These are phyloP conservation scores for Panicum hallii DNA, from an alignment of 202 grass and related monocot species.

Conservation along the genomic window DNA sequence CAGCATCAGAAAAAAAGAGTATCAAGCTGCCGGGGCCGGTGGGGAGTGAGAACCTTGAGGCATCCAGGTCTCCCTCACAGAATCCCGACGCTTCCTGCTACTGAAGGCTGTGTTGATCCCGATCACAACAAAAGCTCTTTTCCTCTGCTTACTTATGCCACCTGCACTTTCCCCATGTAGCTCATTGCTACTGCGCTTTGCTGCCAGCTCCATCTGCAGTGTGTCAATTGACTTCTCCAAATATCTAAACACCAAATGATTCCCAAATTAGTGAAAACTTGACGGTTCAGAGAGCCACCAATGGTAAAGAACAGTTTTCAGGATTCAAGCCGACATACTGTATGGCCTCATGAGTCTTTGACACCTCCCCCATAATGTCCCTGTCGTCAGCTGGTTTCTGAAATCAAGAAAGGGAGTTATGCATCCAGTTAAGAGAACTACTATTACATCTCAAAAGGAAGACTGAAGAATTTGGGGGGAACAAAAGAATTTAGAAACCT, in stretches of 20 bases:
- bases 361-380: constrained; percentile 82
- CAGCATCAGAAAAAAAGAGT: neutral
- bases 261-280: constrained; percentile 25
- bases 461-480: neutral
- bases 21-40: neutral
- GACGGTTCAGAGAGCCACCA: neutral
- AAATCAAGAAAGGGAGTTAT: constrained; percentile 35
- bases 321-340: constrained; percentile 64
- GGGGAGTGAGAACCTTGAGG: constrained; percentile 71
- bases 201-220: constrained; percentile 94
- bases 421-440: neutral
- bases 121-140: constrained; percentile 84
- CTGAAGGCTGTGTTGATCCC: constrained; percentile 98
- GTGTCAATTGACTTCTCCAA: constrained; percentile 91
- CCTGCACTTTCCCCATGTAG: constrained; percentile 45
- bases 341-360: constrained; percentile 87
- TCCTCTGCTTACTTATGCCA: constrained; percentile 54
- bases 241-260: constrained; percentile 52
- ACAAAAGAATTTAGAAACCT: neutral
- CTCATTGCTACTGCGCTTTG: constrained; percentile 79
- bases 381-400: constrained; percentile 82
- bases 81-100: constrained; percentile 93
- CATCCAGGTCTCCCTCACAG: constrained; percentile 96
- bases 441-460: neutral
- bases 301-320: constrained; percentile 15